phyloP scores from a whole-genome alignment of 116 monocot genomes.

The Zostera marina region DNA sequence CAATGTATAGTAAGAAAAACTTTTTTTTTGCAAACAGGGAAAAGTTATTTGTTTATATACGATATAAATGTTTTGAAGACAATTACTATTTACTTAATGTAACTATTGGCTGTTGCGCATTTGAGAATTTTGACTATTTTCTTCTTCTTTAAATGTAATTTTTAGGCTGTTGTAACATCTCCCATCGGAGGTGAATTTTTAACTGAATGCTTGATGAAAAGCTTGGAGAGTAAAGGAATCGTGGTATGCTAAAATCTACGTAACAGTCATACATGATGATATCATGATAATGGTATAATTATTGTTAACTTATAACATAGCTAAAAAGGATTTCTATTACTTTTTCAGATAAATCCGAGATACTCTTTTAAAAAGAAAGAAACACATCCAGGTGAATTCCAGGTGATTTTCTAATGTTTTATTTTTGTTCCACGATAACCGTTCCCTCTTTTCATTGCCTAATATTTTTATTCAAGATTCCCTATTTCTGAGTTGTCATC shows the following conservation, averaged over 20 bases:
- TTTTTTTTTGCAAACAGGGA: too few relatives aligned
- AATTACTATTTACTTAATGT: too few relatives aligned
- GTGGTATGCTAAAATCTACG: constrained; percentile 50
- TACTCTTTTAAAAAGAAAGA: constrained; percentile 94
- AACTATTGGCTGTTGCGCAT: too few relatives aligned
- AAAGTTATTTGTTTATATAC: too few relatives aligned
- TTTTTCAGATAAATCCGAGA: constrained; percentile 74
- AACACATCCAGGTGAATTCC: constrained; percentile 75
- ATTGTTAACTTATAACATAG: not conserved
- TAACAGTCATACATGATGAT: not conserved
- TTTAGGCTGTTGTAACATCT: constrained; percentile 67
- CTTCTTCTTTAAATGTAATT: too few relatives aligned
- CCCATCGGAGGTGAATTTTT: constrained; percentile 94
- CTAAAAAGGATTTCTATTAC: not conserved
- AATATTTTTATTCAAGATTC: not conserved
- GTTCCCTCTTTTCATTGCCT: not conserved
- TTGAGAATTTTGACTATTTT: too few relatives aligned
- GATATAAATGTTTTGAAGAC: too few relatives aligned
- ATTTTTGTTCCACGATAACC: not conserved
- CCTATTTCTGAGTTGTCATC: not conserved
- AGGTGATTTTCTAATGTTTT: constrained; percentile 26
- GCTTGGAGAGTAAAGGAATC: constrained; percentile 76
- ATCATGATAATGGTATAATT: not conserved
- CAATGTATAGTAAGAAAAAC: not conserved
- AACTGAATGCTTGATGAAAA: constrained; percentile 97